These are phyloP conservation scores for Castanea crenata DNA, from an alignment of 306 rosid species.

Conservation along the genomic window DNA sequence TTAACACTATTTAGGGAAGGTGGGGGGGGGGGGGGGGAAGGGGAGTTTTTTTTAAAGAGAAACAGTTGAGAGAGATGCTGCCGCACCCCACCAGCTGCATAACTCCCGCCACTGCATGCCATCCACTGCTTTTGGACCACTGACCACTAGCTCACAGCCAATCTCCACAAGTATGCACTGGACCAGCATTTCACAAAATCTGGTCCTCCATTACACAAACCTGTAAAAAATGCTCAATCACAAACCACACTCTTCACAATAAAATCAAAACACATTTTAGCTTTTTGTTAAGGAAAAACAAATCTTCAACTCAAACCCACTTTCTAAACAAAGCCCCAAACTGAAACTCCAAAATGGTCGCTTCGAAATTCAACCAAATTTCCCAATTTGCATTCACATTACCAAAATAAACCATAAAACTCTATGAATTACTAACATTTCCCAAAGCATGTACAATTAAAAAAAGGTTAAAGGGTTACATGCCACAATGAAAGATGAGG, in stretches of 20 bases:
- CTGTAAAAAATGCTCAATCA: constrained; percentile 28
- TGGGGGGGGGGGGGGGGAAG: too few species aligned
- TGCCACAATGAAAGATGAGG: constrained; percentile 39
- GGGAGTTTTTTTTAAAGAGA: too few species aligned
- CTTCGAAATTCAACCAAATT: neutral
- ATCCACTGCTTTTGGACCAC: too few species aligned
- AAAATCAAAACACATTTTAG: constrained; percentile 2
- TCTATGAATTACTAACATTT: neutral
- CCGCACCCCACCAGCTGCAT: too few species aligned
- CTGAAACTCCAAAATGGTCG: neutral
- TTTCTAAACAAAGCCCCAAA: neutral
- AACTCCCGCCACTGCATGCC: too few species aligned
- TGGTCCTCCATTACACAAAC: constrained; percentile 27
- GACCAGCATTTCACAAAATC: constrained; percentile 37
- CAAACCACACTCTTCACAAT: neutral
- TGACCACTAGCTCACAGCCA: constrained; percentile 41
- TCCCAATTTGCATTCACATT: neutral
- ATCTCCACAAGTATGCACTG: constrained; percentile 40
- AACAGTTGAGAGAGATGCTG: too few species aligned
- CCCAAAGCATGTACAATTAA: neutral
- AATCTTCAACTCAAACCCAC: neutral
- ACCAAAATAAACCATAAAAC: neutral
- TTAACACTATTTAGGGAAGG: too few species aligned
- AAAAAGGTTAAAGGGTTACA: neutral
- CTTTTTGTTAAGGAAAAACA: neutral